Evolutionary conservation across 768 basidiomycete genomes (phyloP), one percentile per base, ranked within the genome.

Genomic region (Suillus ampliporus): DNA sequence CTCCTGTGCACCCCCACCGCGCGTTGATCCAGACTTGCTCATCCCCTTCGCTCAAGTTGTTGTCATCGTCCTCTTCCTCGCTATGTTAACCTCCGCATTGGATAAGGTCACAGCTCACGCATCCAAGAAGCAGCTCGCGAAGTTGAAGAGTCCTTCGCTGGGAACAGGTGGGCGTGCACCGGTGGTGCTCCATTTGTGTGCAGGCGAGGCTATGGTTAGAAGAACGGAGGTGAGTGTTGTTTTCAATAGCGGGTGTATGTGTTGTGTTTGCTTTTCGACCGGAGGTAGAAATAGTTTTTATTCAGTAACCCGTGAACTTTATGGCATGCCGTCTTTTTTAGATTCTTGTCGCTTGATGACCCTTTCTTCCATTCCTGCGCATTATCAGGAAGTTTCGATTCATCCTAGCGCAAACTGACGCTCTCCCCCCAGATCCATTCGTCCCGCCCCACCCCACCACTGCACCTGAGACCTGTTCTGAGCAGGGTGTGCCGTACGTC

Each of bases 391-490:
- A n/a, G n/a, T n/a, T n/a, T n/a, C n/a, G n/a, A n/a, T n/a, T n/a
- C 31, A 31, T 31, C 23, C 21, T 38, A 19, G 21, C 17, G 10
- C 21, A 11, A 54, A 17, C 41, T 57, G 15, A 50, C 34, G 10
- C 34, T 46, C n/a, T 5, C 54, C 60, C 57, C 46, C 47, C 1
- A 47, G 37, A 46, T 62, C 37, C 11, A 67, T 58, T 35, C 62
- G 23, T 5, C 51, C 0, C 61, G 68, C 57, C 62, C 58, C 38
- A 62, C 64, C 54, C 19, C 57, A 17, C 44, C 51, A 2, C 47
- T 53, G 11, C 28, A n/a, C 13, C 56, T 4, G 64, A 67, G 0
- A 35, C n/a, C 1, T 73, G 65, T 62, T 63, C 62, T 65, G 72
- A 52, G n/a, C 17, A 68, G 59, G 51, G 53, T 44, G 3, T 53